Percentiles rank a stretch among this genome's conserved stretches.
These are phyloP conservation scores for Cyclotella baltica DNA, from an alignment of 108 stramenopile genomes.

Conservation along the genomic window DNA sequence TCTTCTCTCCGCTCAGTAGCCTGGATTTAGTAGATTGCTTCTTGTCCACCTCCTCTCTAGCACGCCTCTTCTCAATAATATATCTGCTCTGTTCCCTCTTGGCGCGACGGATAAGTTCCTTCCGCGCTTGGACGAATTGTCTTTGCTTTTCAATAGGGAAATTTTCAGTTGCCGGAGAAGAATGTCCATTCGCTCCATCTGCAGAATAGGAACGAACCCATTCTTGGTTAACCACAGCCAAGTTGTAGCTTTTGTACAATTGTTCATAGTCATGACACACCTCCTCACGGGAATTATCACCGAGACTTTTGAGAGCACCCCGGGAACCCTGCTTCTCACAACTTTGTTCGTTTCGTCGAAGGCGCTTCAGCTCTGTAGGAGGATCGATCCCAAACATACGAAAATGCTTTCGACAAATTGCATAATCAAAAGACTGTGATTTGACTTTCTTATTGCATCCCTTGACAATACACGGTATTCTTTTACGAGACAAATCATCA, in stretches of 20 bases:
- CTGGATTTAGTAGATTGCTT: neutral
- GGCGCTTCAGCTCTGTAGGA: slow-evolving; percentile 5
- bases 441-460: neutral
- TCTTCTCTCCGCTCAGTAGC: neutral
- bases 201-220: neutral
- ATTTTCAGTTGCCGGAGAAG: too few species aligned
- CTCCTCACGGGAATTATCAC: too few species aligned
- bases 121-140: slow-evolving; percentile 2
- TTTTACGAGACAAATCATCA: too few species aligned
- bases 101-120: neutral
- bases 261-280: neutral
- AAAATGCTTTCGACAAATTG: neutral
- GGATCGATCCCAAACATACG: neutral
- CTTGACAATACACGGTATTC: neutral
- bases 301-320: neutral
- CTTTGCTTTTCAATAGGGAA: slow-evolving; percentile 5
- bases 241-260: neutral
- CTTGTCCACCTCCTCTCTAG: neutral
- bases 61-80: neutral
- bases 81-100: neutral
- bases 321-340: neutral
- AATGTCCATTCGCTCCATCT: neutral
- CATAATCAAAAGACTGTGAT: neutral
- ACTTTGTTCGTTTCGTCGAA: neutral
- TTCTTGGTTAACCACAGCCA: slow-evolving; percentile 5